Percentiles rank a stretch among this genome's conserved stretches.
These are phyloP conservation scores for Colletotrichum gloeosporioides DNA, from an alignment of 2,329 filamentous ascomycete genomes.

Conservation along the genomic window DNA sequence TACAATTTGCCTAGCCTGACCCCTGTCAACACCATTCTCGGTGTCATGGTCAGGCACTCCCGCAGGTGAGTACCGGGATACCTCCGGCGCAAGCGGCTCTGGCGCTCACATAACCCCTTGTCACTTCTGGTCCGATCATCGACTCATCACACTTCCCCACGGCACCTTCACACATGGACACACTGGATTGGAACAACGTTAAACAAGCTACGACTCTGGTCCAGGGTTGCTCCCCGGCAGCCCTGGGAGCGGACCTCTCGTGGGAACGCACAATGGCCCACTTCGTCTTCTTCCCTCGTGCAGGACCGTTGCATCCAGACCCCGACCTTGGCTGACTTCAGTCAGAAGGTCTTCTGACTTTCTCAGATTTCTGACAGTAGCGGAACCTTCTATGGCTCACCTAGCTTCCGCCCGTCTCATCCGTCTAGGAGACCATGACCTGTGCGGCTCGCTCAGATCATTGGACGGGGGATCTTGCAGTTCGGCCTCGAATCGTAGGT, in stretches of 20 bases:
- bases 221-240: neutral
- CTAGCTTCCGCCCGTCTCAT: neutral
- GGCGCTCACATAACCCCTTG: constrained; percentile 1
- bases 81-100: neutral
- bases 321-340: constrained; percentile 5
- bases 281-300: neutral
- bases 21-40: neutral
- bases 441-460: neutral
- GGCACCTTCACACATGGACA: neutral
- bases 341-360: constrained; percentile 11
- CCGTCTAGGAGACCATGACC: neutral
- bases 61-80: neutral
- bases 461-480: neutral
- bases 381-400: neutral
- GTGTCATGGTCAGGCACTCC: neutral
- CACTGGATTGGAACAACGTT: neutral
- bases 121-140: neutral
- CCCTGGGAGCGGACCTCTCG: neutral
- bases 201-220: neutral
- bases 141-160: neutral
- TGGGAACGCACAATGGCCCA: neutral
- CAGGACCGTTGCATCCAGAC: neutral
- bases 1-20: neutral
- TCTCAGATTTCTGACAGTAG: neutral
- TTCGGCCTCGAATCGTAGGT: neutral